These are phyloP conservation scores for Talaromyces sp. DNA, from an alignment of 2,329 filamentous ascomycete species.

Conservation along the genomic window DNA sequence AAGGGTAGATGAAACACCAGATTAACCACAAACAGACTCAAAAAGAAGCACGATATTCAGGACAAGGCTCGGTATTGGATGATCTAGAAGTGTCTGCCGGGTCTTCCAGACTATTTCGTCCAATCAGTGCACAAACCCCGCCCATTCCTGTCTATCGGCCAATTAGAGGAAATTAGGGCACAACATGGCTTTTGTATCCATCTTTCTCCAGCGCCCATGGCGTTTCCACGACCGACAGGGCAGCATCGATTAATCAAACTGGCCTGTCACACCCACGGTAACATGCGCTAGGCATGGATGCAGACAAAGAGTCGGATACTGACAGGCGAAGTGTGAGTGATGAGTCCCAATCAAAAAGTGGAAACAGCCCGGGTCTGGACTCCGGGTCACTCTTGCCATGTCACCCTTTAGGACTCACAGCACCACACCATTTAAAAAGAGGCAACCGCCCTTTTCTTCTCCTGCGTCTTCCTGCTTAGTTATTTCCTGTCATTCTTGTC, in stretches of 20 bases:
- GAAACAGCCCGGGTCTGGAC: background rate
- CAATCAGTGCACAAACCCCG: background rate
- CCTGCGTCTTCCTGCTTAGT: background rate
- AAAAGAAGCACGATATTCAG: background rate
- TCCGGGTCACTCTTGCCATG: slow-evolving; percentile 3
- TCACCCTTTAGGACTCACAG: background rate
- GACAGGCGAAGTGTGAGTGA: background rate
- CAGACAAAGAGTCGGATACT: background rate
- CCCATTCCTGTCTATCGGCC: background rate
- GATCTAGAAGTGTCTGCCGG: background rate
- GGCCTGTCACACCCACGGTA: background rate
- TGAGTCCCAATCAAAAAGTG: background rate
- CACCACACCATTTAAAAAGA: slow-evolving; percentile 11
- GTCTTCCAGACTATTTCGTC: background rate
- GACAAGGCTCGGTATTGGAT: background rate
- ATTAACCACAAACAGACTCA: background rate
- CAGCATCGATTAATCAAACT: background rate
- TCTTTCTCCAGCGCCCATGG: background rate
- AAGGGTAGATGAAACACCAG: background rate
- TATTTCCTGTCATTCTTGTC: background rate
- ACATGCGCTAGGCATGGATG: background rate
- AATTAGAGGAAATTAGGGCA: slow-evolving; percentile 2
- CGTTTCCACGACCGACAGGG: background rate
- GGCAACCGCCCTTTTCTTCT: background rate
- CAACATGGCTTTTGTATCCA: background rate